These are phyloP conservation scores for Calonectria pseudoreteaudii DNA, from an alignment of 2,329 filamentous ascomycete genomes.

Conservation along the genomic window DNA sequence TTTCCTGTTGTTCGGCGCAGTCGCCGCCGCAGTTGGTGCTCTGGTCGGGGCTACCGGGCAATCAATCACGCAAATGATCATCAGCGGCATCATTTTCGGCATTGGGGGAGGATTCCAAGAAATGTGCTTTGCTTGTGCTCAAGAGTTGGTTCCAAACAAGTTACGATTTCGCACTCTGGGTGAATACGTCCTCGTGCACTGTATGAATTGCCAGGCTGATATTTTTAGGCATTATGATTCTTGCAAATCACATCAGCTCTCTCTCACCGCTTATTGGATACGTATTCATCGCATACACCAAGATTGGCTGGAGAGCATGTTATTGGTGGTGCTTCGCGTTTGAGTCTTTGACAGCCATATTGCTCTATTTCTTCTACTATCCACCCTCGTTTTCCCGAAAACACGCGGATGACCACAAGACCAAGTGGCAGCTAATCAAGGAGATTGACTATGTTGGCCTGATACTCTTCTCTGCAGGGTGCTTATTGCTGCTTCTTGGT, in stretches of 20 bases:
- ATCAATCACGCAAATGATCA: slow-evolving; percentile 53
- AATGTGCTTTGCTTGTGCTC: slow-evolving; percentile 49
- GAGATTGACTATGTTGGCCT: slow-evolving; percentile 35
- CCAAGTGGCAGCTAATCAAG: slow-evolving; percentile 33
- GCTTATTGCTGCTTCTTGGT: slow-evolving; percentile 28
- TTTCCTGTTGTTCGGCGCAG: slow-evolving; percentile 50
- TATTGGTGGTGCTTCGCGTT: slow-evolving; percentile 50
- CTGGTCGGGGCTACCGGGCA: slow-evolving; percentile 52
- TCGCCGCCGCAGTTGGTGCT: slow-evolving; percentile 49
- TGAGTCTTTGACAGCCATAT: slow-evolving; percentile 37
- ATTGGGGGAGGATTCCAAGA: slow-evolving; percentile 53
- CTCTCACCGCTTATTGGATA: slow-evolving; percentile 47
- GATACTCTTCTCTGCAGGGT: slow-evolving; percentile 29
- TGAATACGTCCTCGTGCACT: background rate
- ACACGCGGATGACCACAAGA: slow-evolving; percentile 38
- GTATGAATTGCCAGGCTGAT: background rate
- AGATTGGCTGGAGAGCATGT: slow-evolving; percentile 45
- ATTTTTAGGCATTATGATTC: slow-evolving; percentile 39
- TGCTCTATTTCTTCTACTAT: slow-evolving; percentile 48
- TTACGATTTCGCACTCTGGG: slow-evolving; percentile 46
- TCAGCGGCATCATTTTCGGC: slow-evolving; percentile 52
- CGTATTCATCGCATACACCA: slow-evolving; percentile 46
- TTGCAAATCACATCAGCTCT: slow-evolving; percentile 47
- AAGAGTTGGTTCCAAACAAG: slow-evolving; percentile 47
- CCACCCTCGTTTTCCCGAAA: slow-evolving; percentile 51